Conservation (phyloP, 2,329 filamentous ascomycete genomes). For the Cladophialophora exuberans region DNA sequence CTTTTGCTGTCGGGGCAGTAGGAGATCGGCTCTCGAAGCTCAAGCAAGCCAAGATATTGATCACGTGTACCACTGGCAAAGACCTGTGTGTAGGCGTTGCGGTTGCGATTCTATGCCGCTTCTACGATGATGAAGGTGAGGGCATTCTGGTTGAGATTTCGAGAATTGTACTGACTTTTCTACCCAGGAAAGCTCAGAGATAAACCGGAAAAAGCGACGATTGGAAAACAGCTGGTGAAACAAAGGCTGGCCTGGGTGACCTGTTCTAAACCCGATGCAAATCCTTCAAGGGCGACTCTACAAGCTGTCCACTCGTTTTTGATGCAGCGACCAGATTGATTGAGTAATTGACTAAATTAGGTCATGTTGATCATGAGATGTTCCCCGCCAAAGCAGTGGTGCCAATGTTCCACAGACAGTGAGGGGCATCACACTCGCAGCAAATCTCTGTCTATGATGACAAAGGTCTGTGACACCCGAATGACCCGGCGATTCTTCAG, state of each 20-base stretch:
- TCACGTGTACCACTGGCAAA: slow-evolving; percentile 76
- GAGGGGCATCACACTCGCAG: too few relatives aligned
- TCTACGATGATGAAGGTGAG: slow-evolving; percentile 67
- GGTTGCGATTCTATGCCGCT: slow-evolving; percentile 74
- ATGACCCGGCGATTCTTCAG: too few relatives aligned
- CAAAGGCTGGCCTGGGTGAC: slow-evolving; percentile 81
- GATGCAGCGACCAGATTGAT: slow-evolving; percentile 58
- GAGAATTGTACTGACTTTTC: slow-evolving; percentile 4
- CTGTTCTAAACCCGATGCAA: slow-evolving; percentile 74
- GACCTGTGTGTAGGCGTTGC: slow-evolving; percentile 80
- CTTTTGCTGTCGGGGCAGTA: slow-evolving; percentile 62
- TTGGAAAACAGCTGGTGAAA: slow-evolving; percentile 78
- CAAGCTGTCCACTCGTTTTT: slow-evolving; percentile 91
- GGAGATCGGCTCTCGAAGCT: slow-evolving; percentile 38
- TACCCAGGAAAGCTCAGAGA: slow-evolving; percentile 16
- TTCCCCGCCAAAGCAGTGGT: too few relatives aligned
- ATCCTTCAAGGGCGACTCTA: slow-evolving; percentile 80
- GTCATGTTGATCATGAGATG: too few relatives aligned
- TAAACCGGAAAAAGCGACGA: slow-evolving; percentile 30
- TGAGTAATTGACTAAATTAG: too few relatives aligned
- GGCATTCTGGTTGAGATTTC: slow-evolving; percentile 7
- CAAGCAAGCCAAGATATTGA: slow-evolving; percentile 47
- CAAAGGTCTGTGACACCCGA: too few relatives aligned
- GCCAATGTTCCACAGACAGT: too few relatives aligned
- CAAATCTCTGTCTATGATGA: too few relatives aligned